Evolutionary conservation across 2,329 filamentous ascomycete genomes (phyloP).

Genomic region (Juglanconis sp.): DNA sequence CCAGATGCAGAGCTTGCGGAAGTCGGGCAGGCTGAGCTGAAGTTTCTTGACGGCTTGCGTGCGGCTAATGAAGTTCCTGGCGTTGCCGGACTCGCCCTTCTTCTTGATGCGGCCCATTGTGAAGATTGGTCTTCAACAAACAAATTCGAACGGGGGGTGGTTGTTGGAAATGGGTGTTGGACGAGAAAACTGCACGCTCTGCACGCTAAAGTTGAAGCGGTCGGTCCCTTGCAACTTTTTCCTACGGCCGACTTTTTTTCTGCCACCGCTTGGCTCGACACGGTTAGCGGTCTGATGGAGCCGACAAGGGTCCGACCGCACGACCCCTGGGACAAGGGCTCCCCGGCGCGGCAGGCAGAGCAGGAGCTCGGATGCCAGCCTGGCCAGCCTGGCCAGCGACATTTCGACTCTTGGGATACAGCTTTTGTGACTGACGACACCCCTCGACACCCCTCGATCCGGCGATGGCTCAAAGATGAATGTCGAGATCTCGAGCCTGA

Average conservation of each 20-base stretch:
- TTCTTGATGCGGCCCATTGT: conserved; percentile 78
- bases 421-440: conserved; percentile 6
- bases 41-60: conserved; percentile 97
- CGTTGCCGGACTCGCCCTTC: conserved; percentile 87
- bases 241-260: conserved; percentile 20
- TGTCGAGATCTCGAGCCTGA: conserved; percentile 35
- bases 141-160: background rate
- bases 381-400: background rate
- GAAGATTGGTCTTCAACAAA: background rate
- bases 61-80: conserved; percentile 97
- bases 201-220: conserved; percentile 17
- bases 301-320: background rate
- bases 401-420: background rate
- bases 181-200: conserved; percentile 24
- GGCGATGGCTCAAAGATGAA: conserved; percentile 29
- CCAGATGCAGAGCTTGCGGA: conserved; percentile 98
- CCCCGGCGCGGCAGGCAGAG: background rate
- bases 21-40: conserved; percentile 94
- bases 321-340: background rate
- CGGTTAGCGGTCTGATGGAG: background rate
- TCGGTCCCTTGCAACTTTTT: conserved; percentile 25
- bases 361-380: conserved; percentile 5
- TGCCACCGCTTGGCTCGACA: conserved; percentile 9
- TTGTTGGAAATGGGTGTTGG: conserved; percentile 14
- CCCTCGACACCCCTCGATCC: background rate